A percentile compares a stretch with the other conserved stretches of the same genome.
Evolutionary conservation across 225 moss, liverwort and hornwort genomes (phyloP).

Genomic region (Pleurozium schreberi): DNA sequence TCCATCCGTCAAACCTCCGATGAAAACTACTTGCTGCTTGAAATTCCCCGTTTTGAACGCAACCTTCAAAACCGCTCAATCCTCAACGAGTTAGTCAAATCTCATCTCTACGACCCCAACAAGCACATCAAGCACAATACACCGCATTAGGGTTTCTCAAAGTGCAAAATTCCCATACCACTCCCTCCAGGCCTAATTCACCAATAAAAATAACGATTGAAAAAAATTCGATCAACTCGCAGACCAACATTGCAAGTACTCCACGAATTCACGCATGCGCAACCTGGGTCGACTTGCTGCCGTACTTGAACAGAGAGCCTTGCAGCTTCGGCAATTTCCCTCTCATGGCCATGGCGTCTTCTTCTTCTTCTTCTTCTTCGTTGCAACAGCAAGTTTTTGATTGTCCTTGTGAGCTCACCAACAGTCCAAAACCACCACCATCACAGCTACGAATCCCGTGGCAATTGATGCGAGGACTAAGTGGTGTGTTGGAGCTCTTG

Average conservation of each 20-base stretch:
- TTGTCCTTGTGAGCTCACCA: background rate
- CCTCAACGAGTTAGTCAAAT: background rate
- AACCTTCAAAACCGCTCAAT: conserved; percentile 42
- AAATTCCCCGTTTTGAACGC: conserved; percentile 81
- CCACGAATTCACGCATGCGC: background rate
- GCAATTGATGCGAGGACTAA: background rate
- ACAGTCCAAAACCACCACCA: background rate
- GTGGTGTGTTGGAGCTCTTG: background rate
- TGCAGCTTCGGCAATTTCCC: conserved; percentile 53
- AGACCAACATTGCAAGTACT: background rate
- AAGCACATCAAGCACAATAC: background rate
- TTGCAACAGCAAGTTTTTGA: background rate
- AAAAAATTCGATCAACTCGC: background rate
- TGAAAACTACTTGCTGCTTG: conserved; percentile 84
- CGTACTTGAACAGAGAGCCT: conserved; percentile 87
- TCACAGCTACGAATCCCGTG: background rate
- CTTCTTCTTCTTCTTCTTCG: background rate
- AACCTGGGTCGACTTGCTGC: conserved; percentile 77
- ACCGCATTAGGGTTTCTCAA: background rate
- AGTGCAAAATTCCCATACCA: background rate
- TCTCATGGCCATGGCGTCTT: conserved; percentile 20
- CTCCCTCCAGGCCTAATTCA: background rate
- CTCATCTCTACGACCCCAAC: background rate
- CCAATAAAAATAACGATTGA: background rate
- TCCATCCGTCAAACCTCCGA: conserved; percentile 91